These are phyloP conservation scores for Populus hybrid DNA, from an alignment of 441 rosid species.

Conservation along the genomic window DNA sequence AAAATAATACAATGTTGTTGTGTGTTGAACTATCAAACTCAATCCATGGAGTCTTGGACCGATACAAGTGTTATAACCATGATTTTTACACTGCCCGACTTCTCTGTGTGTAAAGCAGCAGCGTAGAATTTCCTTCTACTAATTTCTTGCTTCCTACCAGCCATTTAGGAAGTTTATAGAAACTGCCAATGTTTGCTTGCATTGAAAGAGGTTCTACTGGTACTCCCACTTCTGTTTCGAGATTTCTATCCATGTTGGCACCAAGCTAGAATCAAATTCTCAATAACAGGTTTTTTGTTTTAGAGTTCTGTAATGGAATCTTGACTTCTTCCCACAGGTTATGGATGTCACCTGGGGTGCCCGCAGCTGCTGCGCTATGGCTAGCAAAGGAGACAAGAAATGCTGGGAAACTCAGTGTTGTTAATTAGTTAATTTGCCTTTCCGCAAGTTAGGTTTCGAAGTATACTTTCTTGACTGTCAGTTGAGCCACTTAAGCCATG, in stretches of 20 bases:
- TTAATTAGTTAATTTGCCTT: conserved; percentile 24
- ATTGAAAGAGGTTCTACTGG: conserved; percentile 64
- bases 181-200: conserved; percentile 60
- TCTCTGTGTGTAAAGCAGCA: not conserved
- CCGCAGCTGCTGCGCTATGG: conserved; percentile 56
- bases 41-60: no score
- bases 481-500: not conserved
- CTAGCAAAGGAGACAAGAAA: conserved; percentile 62
- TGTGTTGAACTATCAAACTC: no score
- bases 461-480: no score
- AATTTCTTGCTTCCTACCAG: not conserved
- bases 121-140: not conserved
- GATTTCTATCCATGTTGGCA: not conserved
- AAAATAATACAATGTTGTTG: no score
- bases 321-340: conserved; percentile 24
- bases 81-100: not conserved
- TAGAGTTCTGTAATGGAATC: not conserved
- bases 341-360: conserved; percentile 70
- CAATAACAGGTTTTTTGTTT: no score
- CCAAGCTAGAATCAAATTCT: not conserved
- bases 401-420: conserved; percentile 68
- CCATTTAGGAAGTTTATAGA: conserved; percentile 58
- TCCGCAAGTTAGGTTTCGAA: not conserved
- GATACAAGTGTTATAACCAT: no score
- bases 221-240: conserved; percentile 12